Conservation (phyloP, 2,329 filamentous ascomycete genomes). For the Fusarium luffae region DNA sequence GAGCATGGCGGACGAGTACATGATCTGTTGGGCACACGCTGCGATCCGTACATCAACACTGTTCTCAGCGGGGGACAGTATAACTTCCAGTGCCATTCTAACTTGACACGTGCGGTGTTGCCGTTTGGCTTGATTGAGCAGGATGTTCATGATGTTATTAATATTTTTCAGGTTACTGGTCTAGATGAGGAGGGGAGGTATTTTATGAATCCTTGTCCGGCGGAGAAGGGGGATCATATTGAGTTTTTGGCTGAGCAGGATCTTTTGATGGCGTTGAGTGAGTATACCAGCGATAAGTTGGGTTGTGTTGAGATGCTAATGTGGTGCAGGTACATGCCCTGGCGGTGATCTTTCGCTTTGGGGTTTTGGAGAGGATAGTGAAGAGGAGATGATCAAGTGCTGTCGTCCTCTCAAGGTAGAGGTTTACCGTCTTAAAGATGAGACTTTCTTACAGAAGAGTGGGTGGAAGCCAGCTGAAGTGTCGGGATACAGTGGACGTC, state of each 20-base stretch:
- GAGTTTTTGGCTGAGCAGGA: constrained; percentile 87
- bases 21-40: constrained; percentile 84
- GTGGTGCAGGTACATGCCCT: constrained; percentile 71
- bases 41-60: constrained; percentile 85
- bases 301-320: constrained; percentile 13
- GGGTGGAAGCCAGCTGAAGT: constrained; percentile 72
- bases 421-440: constrained; percentile 72
- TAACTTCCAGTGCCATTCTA: constrained; percentile 87
- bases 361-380: constrained; percentile 78
- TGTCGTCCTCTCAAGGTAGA: constrained; percentile 81
- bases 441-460: constrained; percentile 58
- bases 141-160: constrained; percentile 87
- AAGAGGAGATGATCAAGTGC: constrained; percentile 74
- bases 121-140: constrained; percentile 75
- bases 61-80: constrained; percentile 77
- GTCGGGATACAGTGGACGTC: constrained; percentile 64
- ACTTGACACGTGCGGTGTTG: constrained; percentile 77
- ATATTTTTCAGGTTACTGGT: constrained; percentile 87
- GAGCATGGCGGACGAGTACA: constrained; percentile 75
- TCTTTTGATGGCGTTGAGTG: constrained; percentile 70
- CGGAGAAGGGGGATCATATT: constrained; percentile 67
- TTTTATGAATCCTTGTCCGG: constrained; percentile 76
- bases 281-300: constrained; percentile 18
- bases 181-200: constrained; percentile 78
- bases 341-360: constrained; percentile 85